Evolutionary conservation across 805 yeast species (phyloP), one percentile per base, ranked within the genome.

Genomic region (Candida endomychidarum): DNA sequence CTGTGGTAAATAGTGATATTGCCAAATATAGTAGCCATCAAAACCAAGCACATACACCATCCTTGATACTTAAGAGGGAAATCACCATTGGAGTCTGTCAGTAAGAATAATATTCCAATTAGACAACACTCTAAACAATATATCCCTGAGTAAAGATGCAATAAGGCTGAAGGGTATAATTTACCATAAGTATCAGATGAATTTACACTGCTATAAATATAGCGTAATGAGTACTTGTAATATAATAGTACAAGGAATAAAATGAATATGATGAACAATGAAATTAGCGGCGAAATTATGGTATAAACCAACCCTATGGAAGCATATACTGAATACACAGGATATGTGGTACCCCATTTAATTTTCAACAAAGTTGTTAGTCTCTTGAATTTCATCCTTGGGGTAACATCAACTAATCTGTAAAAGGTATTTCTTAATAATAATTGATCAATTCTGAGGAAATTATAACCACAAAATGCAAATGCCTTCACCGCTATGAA

Each of bases 41-140:
- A 57, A 0, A 79, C 60, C 1, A 73, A 29, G 2, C 77, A 54
- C 78, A 83, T 82, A 7, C 76, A 46, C 35, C 74, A 64, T 4
- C 77, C 80, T 37, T 75, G 83, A 17, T 59, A 60, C 40, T 54
- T 70, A 63, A 70, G 74, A 30, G 58, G 67, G 43, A 61, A 72
- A 38, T 52, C 55, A 24, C 70, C 79, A 5, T 61, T 38, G n/a
- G 64, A 63, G 50, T 81, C 72, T 39, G 70, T 67, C 46, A 82
- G 81, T 11, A 85, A 59, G 29, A 86, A 75, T 50, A 86, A 81
- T 8, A 87, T 63, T 0, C 96, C 97, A 29, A 86, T 72, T 51
- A 89, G 60, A 46, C 90, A 84, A 25, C 83, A 67, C 53, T 89
- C 95, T 53, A 86, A 68, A 52, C 89, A 86, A 57, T 89, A 89